phyloP scores from a whole-genome alignment of 768 basidiomycete species.

The Boletus insuetus region DNA sequence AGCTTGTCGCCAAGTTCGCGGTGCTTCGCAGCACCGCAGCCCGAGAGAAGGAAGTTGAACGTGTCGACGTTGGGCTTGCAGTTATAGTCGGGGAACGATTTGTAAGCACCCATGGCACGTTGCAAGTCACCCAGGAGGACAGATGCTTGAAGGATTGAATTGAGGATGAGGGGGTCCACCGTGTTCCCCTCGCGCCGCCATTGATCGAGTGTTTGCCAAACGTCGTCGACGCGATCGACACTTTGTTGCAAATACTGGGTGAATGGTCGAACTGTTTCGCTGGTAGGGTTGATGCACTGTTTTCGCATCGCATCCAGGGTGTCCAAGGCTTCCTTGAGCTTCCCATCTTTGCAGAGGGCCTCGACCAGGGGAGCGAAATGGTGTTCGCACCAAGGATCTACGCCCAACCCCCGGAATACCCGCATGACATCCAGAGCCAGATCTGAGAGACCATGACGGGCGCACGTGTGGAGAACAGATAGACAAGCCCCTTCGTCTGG shows the following conservation, averaged over 20 bases:
- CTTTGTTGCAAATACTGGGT: conserved; percentile 44
- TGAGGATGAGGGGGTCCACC: conserved; percentile 60
- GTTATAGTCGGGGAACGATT: conserved; percentile 52
- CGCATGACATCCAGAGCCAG: conserved; percentile 67
- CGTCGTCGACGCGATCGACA: conserved; percentile 55
- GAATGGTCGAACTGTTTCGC: conserved; percentile 55
- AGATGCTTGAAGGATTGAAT: conserved; percentile 64
- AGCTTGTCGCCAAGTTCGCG: conserved; percentile 67
- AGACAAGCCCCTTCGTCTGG: conserved; percentile 77
- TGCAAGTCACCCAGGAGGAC: conserved; percentile 62
- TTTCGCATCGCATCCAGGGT: conserved; percentile 59
- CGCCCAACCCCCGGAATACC: conserved; percentile 46
- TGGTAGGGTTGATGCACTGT: conserved; percentile 46
- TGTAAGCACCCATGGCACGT: conserved; percentile 77
- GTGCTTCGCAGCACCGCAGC: conserved; percentile 57
- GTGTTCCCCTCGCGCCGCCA: conserved; percentile 50
- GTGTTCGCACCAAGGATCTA: conserved; percentile 56
- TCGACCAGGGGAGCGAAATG: conserved; percentile 80
- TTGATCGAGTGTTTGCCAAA: conserved; percentile 63
- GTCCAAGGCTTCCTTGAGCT: conserved; percentile 61
- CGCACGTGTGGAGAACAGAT: conserved; percentile 69
- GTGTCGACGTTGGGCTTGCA: conserved; percentile 59
- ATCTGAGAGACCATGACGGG: conserved; percentile 65
- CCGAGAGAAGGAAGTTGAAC: conserved; percentile 67
- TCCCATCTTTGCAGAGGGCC: conserved; percentile 57